These are phyloP conservation scores for Magnusiomyces suaveolens DNA, from an alignment of 1,139 yeast species.

Conservation along the genomic window DNA sequence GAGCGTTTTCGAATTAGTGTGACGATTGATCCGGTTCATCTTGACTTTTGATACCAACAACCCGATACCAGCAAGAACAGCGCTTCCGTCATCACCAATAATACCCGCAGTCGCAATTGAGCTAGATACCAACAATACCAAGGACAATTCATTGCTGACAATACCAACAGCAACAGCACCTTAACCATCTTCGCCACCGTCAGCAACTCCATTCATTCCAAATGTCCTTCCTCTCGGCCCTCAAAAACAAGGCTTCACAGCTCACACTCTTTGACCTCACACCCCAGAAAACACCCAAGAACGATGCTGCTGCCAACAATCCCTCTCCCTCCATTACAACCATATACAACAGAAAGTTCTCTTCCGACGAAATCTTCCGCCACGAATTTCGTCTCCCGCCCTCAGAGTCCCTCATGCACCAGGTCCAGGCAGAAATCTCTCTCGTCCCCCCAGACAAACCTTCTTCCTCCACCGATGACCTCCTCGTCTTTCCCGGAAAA, in stretches of 20 bases:
- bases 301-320: constrained; percentile 21
- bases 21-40: too few relatives aligned
- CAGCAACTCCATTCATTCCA: not conserved
- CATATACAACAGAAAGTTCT: constrained; percentile 29
- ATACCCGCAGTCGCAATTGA: too few relatives aligned
- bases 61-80: too few relatives aligned
- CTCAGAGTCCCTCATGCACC: constrained; percentile 55
- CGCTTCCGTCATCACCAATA: too few relatives aligned
- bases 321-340: constrained; percentile 22
- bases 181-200: too few relatives aligned
- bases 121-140: too few relatives aligned
- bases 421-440: constrained; percentile 62
- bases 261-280: constrained; percentile 35
- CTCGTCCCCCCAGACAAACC: constrained; percentile 32
- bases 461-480: constrained; percentile 15
- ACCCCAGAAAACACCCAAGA: constrained; percentile 1
- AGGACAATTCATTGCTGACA: constrained; percentile 10
- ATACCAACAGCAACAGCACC: too few relatives aligned
- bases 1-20: too few relatives aligned
- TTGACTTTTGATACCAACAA: too few relatives aligned
- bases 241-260: constrained; percentile 42
- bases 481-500: constrained; percentile 44
- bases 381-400: constrained; percentile 60
- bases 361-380: constrained; percentile 64
- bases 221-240: constrained; percentile 43